These are phyloP conservation scores for Debaryomyces prosopidis DNA, from an alignment of 805 yeast species.

Conservation along the genomic window DNA sequence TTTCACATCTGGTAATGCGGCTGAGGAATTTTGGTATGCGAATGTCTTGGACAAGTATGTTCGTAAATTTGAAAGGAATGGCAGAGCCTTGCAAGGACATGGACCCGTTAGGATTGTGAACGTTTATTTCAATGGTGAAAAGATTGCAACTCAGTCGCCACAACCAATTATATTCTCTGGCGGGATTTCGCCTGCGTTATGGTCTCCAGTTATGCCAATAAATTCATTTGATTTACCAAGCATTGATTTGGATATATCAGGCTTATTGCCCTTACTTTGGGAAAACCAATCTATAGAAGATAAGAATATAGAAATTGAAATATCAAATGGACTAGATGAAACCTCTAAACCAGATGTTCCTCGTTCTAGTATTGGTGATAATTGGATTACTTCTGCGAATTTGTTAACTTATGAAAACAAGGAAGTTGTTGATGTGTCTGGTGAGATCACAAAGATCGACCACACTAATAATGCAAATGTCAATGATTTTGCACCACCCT, in stretches of 20 bases:
- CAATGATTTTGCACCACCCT: slow-evolving; percentile 39
- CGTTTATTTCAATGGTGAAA: slow-evolving; percentile 57
- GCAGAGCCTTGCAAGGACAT: slow-evolving; percentile 51
- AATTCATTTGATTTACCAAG: slow-evolving; percentile 73
- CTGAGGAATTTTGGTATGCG: slow-evolving; percentile 83
- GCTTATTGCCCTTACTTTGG: slow-evolving; percentile 72
- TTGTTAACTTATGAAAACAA: slow-evolving; percentile 54
- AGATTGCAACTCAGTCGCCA: slow-evolving; percentile 65
- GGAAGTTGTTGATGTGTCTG: slow-evolving; percentile 37
- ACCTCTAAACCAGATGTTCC: slow-evolving; percentile 12
- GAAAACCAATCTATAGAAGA: slow-evolving; percentile 30
- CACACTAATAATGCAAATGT: slow-evolving; percentile 24
- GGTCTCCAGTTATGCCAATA: slow-evolving; percentile 78
- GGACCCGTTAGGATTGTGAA: slow-evolving; percentile 74
- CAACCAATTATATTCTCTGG: slow-evolving; percentile 79
- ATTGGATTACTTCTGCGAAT: slow-evolving; percentile 64
- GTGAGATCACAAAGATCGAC: slow-evolving; percentile 31
- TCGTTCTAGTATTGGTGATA: slow-evolving; percentile 35
- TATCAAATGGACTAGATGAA: slow-evolving; percentile 54
- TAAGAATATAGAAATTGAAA: slow-evolving; percentile 43
- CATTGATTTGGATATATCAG: slow-evolving; percentile 69
- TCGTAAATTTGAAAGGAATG: slow-evolving; percentile 38
- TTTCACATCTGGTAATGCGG: slow-evolving; percentile 71
- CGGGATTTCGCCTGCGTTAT: slow-evolving; percentile 74
- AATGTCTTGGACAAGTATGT: slow-evolving; percentile 53